Evolutionary conservation across 345 rosid species (phyloP), one percentile per base, ranked within the genome.

Genomic region (Hibiscus syriacus): DNA sequence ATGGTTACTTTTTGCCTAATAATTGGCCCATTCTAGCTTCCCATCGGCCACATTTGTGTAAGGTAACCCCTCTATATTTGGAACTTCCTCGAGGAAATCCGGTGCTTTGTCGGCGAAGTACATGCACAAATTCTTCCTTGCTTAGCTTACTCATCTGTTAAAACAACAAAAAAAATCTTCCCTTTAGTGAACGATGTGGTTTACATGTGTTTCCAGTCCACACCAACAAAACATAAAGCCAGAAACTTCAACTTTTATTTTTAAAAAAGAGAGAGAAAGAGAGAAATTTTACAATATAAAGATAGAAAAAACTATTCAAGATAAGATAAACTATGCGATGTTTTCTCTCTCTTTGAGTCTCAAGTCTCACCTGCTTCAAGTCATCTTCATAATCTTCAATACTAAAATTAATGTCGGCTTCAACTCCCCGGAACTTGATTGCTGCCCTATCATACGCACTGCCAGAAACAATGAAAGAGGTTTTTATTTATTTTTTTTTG

Each of bases 371-470:
- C 96, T 94, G 98, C 76, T 94, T 88, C 80, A 89, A 72, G 86
- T 91, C 98, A 2, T 86, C 90, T 25, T 87, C 86, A 70, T 94
- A 94, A 70, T 94, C 93, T 74, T 85, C 95, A 49, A 87, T 80
- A 38, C 82, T 80, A 48, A 94, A 94, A 77, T 94, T 94, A 39
- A 94, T 94, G 70, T 94, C 99, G 13, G 99, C 99, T 70, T 91
- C 93, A 67, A 77, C 86, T 66, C 99, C 98, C 64, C 99, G 75
- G 76, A 94, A 94, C 80, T 94, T 94, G 71, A 91, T 88, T 6
- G 99, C 99, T 23, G 99, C 99, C 67, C 96, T 85, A 80, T 94
- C 99, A 70, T 94, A 94, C 20, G 99, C 99, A 59, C 99, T 94
- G 82, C 78, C 68, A 69, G 57, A 66, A 58, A 66, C 27, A 64